Percentiles rank a stretch among this genome's conserved stretches.
Evolutionary conservation across 1,284 basidiomycete species (phyloP).

Genomic region (Fomitopsis betulina): DNA sequence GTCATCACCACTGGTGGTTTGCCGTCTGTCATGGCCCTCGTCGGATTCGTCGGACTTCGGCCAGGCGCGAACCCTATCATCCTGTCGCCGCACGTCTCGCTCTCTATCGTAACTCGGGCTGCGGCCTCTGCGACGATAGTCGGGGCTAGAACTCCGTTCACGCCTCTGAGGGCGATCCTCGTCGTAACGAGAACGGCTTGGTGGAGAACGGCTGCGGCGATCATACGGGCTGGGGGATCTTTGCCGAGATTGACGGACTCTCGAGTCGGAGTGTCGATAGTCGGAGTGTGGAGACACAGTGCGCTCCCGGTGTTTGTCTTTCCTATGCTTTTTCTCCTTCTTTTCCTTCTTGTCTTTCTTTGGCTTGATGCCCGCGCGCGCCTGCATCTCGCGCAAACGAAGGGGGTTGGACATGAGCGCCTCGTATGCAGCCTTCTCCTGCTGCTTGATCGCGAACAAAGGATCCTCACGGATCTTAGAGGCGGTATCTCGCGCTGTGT

Average conservation of each 20-base stretch:
- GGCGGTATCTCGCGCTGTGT: constrained; percentile 84
- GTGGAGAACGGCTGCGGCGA: constrained; percentile 35
- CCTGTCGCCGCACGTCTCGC: constrained; percentile 13
- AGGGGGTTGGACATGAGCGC: constrained; percentile 90
- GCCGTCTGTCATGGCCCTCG: constrained; percentile 26
- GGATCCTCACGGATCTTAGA: constrained; percentile 96
- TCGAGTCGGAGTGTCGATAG: constrained; percentile 32
- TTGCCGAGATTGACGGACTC: constrained; percentile 29
- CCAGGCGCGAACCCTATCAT: constrained; percentile 27
- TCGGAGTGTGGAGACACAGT: constrained; percentile 34
- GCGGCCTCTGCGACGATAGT: constrained; percentile 23
- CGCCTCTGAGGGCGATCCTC: constrained; percentile 20
- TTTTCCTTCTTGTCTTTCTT: constrained; percentile 66
- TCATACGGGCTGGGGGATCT: constrained; percentile 36
- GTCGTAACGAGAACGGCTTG: constrained; percentile 23
- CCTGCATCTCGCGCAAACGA: constrained; percentile 79
- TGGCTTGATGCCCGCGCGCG: constrained; percentile 68
- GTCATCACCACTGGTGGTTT: constrained; percentile 19
- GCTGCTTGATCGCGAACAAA: constrained; percentile 93
- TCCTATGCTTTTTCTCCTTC: constrained; percentile 50
- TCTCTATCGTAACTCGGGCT: constrained; percentile 16
- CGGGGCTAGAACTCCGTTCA: constrained; percentile 26
- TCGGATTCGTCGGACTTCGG: constrained; percentile 46
- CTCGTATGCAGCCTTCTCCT: constrained; percentile 92
- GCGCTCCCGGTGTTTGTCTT: constrained; percentile 29